phyloP scores from a whole-genome alignment of 345 rosid genomes.

The Rhodamnia rubescens region DNA sequence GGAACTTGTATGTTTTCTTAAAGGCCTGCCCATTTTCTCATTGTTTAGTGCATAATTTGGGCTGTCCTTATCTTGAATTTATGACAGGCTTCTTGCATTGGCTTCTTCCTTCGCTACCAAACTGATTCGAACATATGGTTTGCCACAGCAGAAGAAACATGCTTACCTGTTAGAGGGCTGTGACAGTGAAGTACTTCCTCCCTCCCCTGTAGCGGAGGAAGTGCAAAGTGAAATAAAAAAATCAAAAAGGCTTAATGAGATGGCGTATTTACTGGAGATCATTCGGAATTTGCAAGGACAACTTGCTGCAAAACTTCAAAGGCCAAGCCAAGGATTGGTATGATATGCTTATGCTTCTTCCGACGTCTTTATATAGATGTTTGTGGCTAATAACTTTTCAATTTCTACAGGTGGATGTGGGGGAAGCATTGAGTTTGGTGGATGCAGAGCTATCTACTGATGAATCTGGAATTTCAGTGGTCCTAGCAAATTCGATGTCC shows the following conservation, averaged over 20 bases:
- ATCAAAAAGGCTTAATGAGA: conserved; percentile 52
- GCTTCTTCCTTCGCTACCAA: conserved; percentile 75
- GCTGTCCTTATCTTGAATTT: conserved; percentile 7
- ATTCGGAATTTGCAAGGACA: conserved; percentile 66
- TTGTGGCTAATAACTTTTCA: conserved; percentile 2
- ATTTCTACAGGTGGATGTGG: conserved; percentile 44
- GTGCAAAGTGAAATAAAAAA: conserved; percentile 24
- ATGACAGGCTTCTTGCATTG: conserved; percentile 68
- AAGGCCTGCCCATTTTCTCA: not conserved
- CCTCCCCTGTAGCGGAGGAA: conserved; percentile 35
- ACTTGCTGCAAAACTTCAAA: conserved; percentile 51
- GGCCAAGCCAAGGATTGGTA: conserved; percentile 61
- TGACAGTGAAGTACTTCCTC: conserved; percentile 27
- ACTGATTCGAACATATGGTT: conserved; percentile 67
- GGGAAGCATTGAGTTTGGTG: conserved; percentile 25
- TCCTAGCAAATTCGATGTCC: conserved; percentile 26
- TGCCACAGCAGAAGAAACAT: conserved; percentile 44
- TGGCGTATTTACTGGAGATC: conserved; percentile 80
- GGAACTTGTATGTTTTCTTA: not conserved
- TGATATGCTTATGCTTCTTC: conserved; percentile 9
- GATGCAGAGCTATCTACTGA: conserved; percentile 27
- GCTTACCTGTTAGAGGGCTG: conserved; percentile 22
- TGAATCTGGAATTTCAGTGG: conserved; percentile 47
- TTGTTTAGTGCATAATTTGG: not conserved
- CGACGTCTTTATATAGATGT: not conserved